These are phyloP conservation scores for Peribolospora baueri DNA, from an alignment of 768 basidiomycete species.

Conservation along the genomic window DNA sequence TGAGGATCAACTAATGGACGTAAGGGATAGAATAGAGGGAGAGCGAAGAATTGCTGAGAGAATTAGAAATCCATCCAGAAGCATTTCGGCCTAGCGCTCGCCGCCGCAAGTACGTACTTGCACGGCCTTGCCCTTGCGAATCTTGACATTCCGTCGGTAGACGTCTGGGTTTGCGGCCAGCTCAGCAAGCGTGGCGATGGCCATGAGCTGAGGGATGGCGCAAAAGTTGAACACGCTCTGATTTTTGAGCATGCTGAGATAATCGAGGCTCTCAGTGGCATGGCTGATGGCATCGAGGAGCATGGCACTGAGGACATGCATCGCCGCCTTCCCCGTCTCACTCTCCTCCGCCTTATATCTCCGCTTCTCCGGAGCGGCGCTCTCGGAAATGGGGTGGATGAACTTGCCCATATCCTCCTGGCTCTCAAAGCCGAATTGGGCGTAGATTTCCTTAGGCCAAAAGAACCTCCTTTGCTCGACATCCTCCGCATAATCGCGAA, in stretches of 20 bases:
- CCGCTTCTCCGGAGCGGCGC: constrained; percentile 16
- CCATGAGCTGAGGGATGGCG: constrained; percentile 83
- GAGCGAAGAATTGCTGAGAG: neutral
- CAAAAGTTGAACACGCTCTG: constrained; percentile 90
- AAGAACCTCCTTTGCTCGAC: constrained; percentile 59
- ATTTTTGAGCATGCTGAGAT: constrained; percentile 59
- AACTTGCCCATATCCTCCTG: constrained; percentile 18
- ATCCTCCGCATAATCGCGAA: constrained; percentile 84
- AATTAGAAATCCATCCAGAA: neutral
- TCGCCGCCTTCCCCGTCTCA: constrained; percentile 36
- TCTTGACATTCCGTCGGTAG: constrained; percentile 76
- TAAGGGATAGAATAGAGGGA: neutral
- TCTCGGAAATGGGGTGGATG: constrained; percentile 22
- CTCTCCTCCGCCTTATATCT: constrained; percentile 24
- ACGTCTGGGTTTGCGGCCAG: constrained; percentile 84
- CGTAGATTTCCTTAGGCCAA: constrained; percentile 92
- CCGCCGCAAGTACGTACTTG: constrained; percentile 27
- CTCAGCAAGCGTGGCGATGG: constrained; percentile 69
- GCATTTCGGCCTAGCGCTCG: neutral
- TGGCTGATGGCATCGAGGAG: constrained; percentile 66
- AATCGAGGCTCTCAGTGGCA: constrained; percentile 63
- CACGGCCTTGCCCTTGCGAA: constrained; percentile 74
- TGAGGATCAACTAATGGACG: constrained; percentile 52
- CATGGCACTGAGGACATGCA: constrained; percentile 71
- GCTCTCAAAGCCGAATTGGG: constrained; percentile 37